A percentile compares a stretch with the other conserved stretches of the same genome.
phyloP scores from a whole-genome alignment of 2,329 filamentous ascomycete species.

The Claviceps maximensis region DNA sequence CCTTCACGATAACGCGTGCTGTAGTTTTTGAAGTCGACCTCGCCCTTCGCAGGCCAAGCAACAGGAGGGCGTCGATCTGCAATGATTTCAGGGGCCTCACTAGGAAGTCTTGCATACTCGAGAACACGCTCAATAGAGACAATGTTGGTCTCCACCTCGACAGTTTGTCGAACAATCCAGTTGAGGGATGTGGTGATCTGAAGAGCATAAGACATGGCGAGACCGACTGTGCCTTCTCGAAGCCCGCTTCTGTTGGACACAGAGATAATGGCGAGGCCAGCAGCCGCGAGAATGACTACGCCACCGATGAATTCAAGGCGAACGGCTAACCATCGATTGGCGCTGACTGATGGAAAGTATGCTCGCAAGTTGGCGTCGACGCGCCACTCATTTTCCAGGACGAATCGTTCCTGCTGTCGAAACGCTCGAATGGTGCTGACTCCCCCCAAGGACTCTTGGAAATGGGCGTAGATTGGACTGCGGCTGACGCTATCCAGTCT shows the following conservation, averaged over 20 bases:
- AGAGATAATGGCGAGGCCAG: slow-evolving; percentile 68
- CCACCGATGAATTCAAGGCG: slow-evolving; percentile 92
- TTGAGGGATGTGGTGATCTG: slow-evolving; percentile 96
- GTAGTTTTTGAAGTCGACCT: slow-evolving; percentile 84
- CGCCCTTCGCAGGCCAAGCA: slow-evolving; percentile 82
- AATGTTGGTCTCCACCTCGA: slow-evolving; percentile 99
- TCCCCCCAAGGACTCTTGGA: slow-evolving; percentile 91
- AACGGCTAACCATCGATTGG: slow-evolving; percentile 87
- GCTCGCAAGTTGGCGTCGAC: slow-evolving; percentile 89
- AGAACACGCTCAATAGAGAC: slow-evolving; percentile 95
- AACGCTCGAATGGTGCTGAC: slow-evolving; percentile 94
- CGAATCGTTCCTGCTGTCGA: slow-evolving; percentile 74
- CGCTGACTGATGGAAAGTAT: slow-evolving; percentile 91
- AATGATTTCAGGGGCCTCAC: slow-evolving; percentile 89
- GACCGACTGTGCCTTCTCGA: slow-evolving; percentile 65
- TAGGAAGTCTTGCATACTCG: slow-evolving; percentile 83
- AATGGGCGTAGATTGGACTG: slow-evolving; percentile 95
- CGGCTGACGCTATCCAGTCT: slow-evolving; percentile 87
- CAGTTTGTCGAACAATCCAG: slow-evolving; percentile 97
- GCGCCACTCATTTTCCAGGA: slow-evolving; percentile 91
- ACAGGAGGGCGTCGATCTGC: slow-evolving; percentile 74
- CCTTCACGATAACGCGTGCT: slow-evolving; percentile 86
- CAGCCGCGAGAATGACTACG: slow-evolving; percentile 79
- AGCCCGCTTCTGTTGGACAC: slow-evolving; percentile 55
- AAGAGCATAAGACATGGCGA: slow-evolving; percentile 93